These are phyloP conservation scores for Blastobotrys arbuscula DNA, from an alignment of 1,139 yeast genomes.

Conservation along the genomic window DNA sequence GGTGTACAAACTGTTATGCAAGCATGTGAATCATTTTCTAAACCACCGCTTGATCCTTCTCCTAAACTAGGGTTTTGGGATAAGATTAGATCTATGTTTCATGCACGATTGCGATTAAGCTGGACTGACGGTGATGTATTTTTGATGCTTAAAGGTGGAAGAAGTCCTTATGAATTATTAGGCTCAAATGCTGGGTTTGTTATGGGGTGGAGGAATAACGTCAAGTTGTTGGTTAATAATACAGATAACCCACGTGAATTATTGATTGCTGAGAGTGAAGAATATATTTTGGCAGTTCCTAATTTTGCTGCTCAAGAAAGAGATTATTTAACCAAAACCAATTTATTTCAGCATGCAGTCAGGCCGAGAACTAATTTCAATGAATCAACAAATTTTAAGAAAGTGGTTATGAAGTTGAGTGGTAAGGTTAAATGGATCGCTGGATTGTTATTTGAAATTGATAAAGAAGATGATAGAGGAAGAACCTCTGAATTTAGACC, in stretches of 20 bases:
- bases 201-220: constrained; percentile 69
- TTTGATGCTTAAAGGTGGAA: constrained; percentile 59
- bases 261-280: constrained; percentile 57
- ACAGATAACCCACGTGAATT: constrained; percentile 58
- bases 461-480: constrained; percentile 20
- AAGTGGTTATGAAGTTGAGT: constrained; percentile 49
- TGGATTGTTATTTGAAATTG: constrained; percentile 46
- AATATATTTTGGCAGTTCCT: constrained; percentile 65
- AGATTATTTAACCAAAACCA: constrained; percentile 27
- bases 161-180: constrained; percentile 66
- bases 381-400: constrained; percentile 32
- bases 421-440: constrained; percentile 47
- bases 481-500: constrained; percentile 55
- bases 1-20: constrained; percentile 78
- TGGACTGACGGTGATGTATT: constrained; percentile 48
- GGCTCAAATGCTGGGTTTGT: constrained; percentile 76
- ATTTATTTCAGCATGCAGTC: constrained; percentile 21
- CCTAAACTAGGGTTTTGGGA: constrained; percentile 81
- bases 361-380: constrained; percentile 23
- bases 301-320: constrained; percentile 33
- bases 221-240: constrained; percentile 54
- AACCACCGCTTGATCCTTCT: constrained; percentile 77
- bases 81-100: constrained; percentile 55
- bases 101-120: constrained; percentile 45
- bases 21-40: constrained; percentile 77